Percentiles rank a stretch among this genome's conserved stretches.
These are phyloP conservation scores for Botrytis byssoidea DNA, from an alignment of 2,329 filamentous ascomycete genomes.

Conservation along the genomic window DNA sequence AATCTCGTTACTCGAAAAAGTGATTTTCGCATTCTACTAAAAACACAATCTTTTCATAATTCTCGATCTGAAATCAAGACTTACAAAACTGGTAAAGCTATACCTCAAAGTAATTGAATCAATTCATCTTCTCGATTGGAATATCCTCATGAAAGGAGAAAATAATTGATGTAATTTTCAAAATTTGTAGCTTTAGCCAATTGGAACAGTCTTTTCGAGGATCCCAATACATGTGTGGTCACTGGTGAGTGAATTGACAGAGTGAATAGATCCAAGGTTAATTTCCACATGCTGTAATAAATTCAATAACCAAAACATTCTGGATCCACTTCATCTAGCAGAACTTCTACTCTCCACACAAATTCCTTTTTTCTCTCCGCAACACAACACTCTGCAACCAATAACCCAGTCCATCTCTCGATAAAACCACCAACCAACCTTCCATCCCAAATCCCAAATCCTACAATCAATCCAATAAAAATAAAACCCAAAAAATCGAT, in stretches of 20 bases:
- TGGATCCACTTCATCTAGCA: no score
- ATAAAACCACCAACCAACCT: background rate
- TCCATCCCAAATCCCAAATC: background rate
- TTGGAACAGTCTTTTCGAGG: fast-evolving
- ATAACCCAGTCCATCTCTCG: background rate
- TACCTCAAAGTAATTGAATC: background rate
- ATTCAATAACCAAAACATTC: no score
- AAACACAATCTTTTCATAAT: background rate
- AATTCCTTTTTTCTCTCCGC: background rate
- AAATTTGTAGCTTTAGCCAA: background rate
- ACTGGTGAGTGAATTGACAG: background rate
- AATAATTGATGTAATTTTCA: no score
- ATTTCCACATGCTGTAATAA: no score
- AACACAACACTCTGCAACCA: background rate
- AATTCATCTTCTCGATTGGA: background rate
- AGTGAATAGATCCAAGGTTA: no score
- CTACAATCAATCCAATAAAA: background rate
- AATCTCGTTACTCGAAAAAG: background rate
- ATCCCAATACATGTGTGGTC: background rate
- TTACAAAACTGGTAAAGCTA: background rate
- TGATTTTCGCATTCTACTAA: fast-evolving
- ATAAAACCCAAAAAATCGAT: background rate
- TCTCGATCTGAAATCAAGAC: background rate
- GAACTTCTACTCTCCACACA: background rate
- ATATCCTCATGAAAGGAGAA: background rate